Conservation (phyloP, 108 stramenopile genomes). For the Asterionellopsis glacialis region DNA sequence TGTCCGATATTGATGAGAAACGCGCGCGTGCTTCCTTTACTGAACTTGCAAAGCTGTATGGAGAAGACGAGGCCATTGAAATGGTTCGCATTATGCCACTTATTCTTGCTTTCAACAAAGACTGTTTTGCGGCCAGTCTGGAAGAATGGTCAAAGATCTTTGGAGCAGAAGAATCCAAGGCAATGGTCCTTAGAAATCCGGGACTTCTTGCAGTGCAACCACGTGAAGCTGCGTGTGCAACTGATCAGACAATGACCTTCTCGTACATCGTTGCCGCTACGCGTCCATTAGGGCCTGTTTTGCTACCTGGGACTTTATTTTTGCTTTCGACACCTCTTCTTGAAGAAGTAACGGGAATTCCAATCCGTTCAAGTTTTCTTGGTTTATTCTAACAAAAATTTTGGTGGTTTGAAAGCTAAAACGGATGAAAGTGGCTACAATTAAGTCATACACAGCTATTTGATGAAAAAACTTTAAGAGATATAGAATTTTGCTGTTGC, state of each 20-base stretch:
- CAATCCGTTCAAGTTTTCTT: slow-evolving; percentile 13
- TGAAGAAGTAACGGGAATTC: slow-evolving; percentile 49
- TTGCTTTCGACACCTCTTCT: slow-evolving; percentile 52
- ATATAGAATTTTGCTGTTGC: no score
- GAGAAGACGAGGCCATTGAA: slow-evolving; percentile 69
- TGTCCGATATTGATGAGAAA: slow-evolving; percentile 41
- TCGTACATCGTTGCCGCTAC: slow-evolving; percentile 70
- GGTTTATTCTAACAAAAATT: neutral
- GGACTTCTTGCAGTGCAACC: slow-evolving; percentile 71
- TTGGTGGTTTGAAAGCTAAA: neutral
- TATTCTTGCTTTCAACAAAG: slow-evolving; percentile 61
- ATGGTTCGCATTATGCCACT: slow-evolving; percentile 78
- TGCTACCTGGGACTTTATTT: slow-evolving; percentile 24
- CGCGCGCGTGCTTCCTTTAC: slow-evolving; percentile 37
- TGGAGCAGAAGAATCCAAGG: slow-evolving; percentile 74
- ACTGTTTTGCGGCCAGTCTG: slow-evolving; percentile 49
- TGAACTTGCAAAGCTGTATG: slow-evolving; percentile 68
- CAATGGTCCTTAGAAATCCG: slow-evolving; percentile 80
- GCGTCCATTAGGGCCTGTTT: slow-evolving; percentile 44
- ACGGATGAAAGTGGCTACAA: no score
- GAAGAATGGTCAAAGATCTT: slow-evolving; percentile 62
- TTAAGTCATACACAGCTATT: no score
- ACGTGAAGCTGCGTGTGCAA: slow-evolving; percentile 34
- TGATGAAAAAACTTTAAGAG: no score
- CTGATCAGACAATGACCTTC: slow-evolving; percentile 64